A percentile compares a stretch with the other conserved stretches of the same genome.
These are phyloP conservation scores for Phytophthora citricola DNA, from an alignment of 352 stramenopile genomes.

Conservation along the genomic window DNA sequence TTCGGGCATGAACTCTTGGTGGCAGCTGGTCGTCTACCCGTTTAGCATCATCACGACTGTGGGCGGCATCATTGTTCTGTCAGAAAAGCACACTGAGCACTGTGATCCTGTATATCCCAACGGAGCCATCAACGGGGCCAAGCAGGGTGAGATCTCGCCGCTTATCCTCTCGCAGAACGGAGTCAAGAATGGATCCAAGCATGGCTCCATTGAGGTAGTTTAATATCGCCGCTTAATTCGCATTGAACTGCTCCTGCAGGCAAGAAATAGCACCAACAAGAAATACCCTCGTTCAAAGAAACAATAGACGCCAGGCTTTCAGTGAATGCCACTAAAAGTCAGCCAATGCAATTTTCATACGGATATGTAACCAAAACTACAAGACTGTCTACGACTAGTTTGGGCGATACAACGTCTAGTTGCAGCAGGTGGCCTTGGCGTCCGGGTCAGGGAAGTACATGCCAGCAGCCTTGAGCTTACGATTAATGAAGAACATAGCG, in stretches of 20 bases:
- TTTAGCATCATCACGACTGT: slow-evolving; percentile 82
- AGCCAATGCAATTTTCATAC: slow-evolving; percentile 29
- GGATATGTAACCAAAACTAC: slow-evolving; percentile 9
- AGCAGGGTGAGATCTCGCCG: slow-evolving; percentile 53
- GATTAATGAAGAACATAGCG: slow-evolving; percentile 78
- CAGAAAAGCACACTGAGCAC: slow-evolving; percentile 78
- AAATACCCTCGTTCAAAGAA: slow-evolving; percentile 18
- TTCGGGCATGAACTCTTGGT: slow-evolving; percentile 82
- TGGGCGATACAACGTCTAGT: slow-evolving; percentile 24
- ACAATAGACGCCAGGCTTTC: slow-evolving; percentile 20
- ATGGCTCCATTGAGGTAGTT: slow-evolving; percentile 48
- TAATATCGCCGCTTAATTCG: slow-evolving; percentile 11
- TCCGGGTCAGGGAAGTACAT: slow-evolving; percentile 81
- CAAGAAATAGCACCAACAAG: slow-evolving; percentile 21
- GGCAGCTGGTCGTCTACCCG: slow-evolving; percentile 79
- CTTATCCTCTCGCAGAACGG: slow-evolving; percentile 50
- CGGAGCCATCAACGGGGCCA: slow-evolving; percentile 39
- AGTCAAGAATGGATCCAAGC: slow-evolving; percentile 36
- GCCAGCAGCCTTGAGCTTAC: slow-evolving; percentile 82
- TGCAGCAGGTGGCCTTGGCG: slow-evolving; percentile 65
- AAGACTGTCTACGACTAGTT: slow-evolving; percentile 23
- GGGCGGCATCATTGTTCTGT: slow-evolving; percentile 80
- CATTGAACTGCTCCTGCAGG: slow-evolving; percentile 13
- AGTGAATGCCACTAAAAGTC: slow-evolving; percentile 14
- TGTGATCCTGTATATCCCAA: slow-evolving; percentile 43